Evolutionary conservation across 108 stramenopile genomes (phyloP).

Genomic region (Nitzschia putrida): DNA sequence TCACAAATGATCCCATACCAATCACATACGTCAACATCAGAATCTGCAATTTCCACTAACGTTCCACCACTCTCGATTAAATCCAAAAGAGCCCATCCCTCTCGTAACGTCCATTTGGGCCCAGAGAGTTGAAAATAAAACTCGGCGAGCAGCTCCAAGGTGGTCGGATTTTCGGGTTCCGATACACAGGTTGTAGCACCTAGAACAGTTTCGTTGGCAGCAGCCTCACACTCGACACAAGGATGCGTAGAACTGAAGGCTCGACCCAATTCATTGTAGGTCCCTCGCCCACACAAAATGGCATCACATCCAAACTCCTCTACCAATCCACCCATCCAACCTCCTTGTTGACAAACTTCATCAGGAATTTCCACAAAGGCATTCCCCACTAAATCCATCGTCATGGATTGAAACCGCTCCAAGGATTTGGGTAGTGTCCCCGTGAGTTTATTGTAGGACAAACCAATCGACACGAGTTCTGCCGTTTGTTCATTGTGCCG

Average conservation of each 20-base stretch:
- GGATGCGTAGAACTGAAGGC: conserved; percentile 24
- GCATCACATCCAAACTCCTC: conserved; percentile 28
- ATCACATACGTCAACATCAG: conserved; percentile 7
- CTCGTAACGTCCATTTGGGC: conserved; percentile 18
- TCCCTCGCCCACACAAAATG: conserved; percentile 30
- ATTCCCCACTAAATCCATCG: conserved; percentile 49
- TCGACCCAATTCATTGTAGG: conserved; percentile 59
- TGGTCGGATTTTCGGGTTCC: conserved; percentile 7
- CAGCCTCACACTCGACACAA: conserved; percentile 2
- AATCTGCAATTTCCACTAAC: neutral
- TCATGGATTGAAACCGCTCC: conserved; percentile 41
- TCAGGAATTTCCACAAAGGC: conserved; percentile 31
- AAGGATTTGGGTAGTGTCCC: conserved; percentile 47
- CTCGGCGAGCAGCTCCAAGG: conserved; percentile 43
- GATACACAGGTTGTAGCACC: conserved; percentile 19
- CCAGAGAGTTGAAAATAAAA: conserved; percentile 37
- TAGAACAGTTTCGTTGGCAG: neutral
- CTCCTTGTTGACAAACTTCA: conserved; percentile 24
- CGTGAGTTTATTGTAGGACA: conserved; percentile 47
- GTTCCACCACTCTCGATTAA: conserved; percentile 17
- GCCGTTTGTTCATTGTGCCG: conserved; percentile 19
- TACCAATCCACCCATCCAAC: conserved; percentile 43
- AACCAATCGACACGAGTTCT: conserved; percentile 42
- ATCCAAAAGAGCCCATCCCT: conserved; percentile 30
- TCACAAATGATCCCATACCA: conserved; percentile 33